Base-by-base conservation (phyloP, 106 monocot species). In the Xerophyta viscosa region DNA sequence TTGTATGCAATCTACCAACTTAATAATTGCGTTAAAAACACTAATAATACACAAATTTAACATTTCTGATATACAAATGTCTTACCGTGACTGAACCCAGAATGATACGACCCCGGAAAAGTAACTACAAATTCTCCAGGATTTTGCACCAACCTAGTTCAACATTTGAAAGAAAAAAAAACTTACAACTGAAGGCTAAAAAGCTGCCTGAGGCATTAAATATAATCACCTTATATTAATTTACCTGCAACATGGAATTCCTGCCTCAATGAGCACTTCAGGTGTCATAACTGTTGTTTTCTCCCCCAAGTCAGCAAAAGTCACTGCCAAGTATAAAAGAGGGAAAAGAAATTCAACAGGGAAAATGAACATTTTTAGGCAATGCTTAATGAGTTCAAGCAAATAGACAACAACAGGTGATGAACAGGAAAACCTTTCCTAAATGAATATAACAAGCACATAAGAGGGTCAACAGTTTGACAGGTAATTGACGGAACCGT, bases 111-210 rank as follows among this genome's bases (percentile, higher is more conserved):
- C 49, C 94, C 94, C 45, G 94, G 94, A 51, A 96, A 88, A 31
- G 94, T 96, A 69, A 96, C 76, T 62, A 96, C 94, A 68, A 88
- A 96, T 22, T 96, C 94, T 45, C 94, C 94, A 65, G 94, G 81
- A 71, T 88, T 96, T 68, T 96, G 94, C 54, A 96, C 88, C 65
- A 96, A 74, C 65, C 94, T 96, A 70, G 44, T n/a, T n/a, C n/a
- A n/a, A n/a, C n/a, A n/a, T 71, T 66, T 27, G n/a, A 59, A 50
- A 27, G 48, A 41, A 31, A 31, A 42, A 42, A 47, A 13, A 44
- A 6, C 50, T 25, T 24, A 25, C 22, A 5, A 12, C 22, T 9
- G 15, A 27, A 50, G 24, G 19, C 24, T n/a, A n/a, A n/a, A n/a
- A n/a, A n/a, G n/a, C n/a, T 33, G 5, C 10, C 19, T 29, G 29